Conservation (phyloP, 208 protist species). For the Wallacemonas sp. region DNA sequence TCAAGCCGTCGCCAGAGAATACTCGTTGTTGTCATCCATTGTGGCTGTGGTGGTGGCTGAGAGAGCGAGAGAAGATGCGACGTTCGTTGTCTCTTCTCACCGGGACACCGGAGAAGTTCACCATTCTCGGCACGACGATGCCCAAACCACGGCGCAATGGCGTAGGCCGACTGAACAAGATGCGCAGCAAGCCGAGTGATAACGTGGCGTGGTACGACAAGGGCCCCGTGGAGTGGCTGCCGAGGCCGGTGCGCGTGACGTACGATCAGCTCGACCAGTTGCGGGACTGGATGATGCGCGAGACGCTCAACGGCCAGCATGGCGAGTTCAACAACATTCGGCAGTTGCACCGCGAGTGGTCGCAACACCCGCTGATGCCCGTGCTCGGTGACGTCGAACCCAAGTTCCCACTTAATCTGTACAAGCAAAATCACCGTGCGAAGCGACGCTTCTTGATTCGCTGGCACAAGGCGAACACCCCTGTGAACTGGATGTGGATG, state of each 20-base stretch:
- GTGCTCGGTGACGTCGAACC: slow-evolving; percentile 89
- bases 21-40: too few relatives aligned
- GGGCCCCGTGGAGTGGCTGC: slow-evolving; percentile 89
- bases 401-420: slow-evolving; percentile 87
- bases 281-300: slow-evolving; percentile 90
- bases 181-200: slow-evolving; percentile 88
- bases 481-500: slow-evolving; percentile 86
- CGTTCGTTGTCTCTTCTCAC: slow-evolving; percentile 35
- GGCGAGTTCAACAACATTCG: slow-evolving; percentile 78
- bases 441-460: slow-evolving; percentile 79
- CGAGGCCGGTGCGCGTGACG: slow-evolving; percentile 77
- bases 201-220: slow-evolving; percentile 90
- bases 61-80: slow-evolving; percentile 22
- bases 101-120: slow-evolving; percentile 74
- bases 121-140: slow-evolving; percentile 71
- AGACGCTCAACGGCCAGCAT: slow-evolving; percentile 57
- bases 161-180: slow-evolving; percentile 79
- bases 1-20: too few relatives aligned
- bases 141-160: slow-evolving; percentile 63
- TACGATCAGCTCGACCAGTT: slow-evolving; percentile 80
- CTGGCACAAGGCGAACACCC: slow-evolving; percentile 92
- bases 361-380: slow-evolving; percentile 83
- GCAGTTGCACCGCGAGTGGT: slow-evolving; percentile 84
- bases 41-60: not conserved
- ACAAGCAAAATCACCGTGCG: slow-evolving; percentile 88